Percentiles rank a stretch among this genome's conserved stretches.
Evolutionary conservation across 2,329 filamentous ascomycete genomes (phyloP).

Genomic region (Clonostachys solani): DNA sequence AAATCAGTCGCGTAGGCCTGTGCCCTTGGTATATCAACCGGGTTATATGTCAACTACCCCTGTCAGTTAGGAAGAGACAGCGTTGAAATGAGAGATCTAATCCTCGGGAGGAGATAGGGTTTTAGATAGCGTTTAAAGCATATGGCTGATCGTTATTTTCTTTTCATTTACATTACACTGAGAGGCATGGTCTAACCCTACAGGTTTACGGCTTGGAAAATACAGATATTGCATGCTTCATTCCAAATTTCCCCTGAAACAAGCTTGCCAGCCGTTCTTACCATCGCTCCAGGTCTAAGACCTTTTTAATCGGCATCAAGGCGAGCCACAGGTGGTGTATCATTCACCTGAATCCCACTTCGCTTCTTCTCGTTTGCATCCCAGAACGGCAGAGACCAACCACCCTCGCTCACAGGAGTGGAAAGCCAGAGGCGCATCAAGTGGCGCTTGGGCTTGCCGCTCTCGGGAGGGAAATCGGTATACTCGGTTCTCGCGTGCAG

Average conservation of each 20-base stretch:
- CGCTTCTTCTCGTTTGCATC: conserved; percentile 78
- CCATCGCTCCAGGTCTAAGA: too few species aligned
- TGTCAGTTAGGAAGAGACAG: background rate
- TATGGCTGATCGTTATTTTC: too few species aligned
- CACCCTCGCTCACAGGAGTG: conserved; percentile 73
- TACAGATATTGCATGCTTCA: too few species aligned
- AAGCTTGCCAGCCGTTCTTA: too few species aligned
- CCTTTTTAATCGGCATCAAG: conserved; percentile 63
- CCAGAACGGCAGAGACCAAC: conserved; percentile 77
- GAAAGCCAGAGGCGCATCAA: conserved; percentile 81
- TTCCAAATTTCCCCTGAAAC: too few species aligned
- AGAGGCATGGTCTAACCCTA: too few species aligned
- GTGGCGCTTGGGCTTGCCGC: conserved; percentile 60
- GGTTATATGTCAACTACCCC: background rate
- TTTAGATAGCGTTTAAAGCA: background rate
- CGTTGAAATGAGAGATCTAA: background rate
- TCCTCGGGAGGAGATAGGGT: background rate
- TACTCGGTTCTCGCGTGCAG: conserved; percentile 80
- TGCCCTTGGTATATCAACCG: background rate
- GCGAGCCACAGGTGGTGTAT: conserved; percentile 66
- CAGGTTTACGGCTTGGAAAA: too few species aligned
- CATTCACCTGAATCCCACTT: conserved; percentile 78
- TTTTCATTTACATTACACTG: too few species aligned
- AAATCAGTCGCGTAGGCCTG: background rate
- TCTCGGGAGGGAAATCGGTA: conserved; percentile 48